Evolutionary conservation across 2,329 filamentous ascomycete genomes (phyloP), one percentile per base, ranked within the genome.

Genomic region (Fusarium sp.): DNA sequence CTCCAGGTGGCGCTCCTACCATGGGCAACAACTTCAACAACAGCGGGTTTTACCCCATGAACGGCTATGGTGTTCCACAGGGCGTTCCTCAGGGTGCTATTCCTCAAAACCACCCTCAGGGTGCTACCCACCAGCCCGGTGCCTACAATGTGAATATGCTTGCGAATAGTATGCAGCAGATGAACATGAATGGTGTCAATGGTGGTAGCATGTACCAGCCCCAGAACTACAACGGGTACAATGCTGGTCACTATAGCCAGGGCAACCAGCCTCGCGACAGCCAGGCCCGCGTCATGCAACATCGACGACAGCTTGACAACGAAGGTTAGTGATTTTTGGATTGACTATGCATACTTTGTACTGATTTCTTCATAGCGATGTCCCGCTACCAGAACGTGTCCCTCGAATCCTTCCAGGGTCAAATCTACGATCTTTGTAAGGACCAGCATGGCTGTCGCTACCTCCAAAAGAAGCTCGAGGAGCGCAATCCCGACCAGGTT

Each of bases 361-460:
- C 81, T 84, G 74, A 84, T 24, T 44, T 12, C 18, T 41, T 16
- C 54, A 59, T 27, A 90, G 88, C 84, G 72, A 92, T 92, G 84
- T 92, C 91, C 75, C 92, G 94, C 65, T 98, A 93, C 82, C 89
- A 92, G 73, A 95, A 96, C 78, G 88, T 93, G 77, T 89, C 93
- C 16, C 85, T 98, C 24, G 93, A 97, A 78, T 88, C 91, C 34
- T 91, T 96, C 75, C 86, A 87, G 38, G 93, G 94, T 51, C 91
- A 94, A 75, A 93, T 99, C 75, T 97, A 97, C 80, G 87, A 90
- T 53, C 85, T 98, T 38, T 98, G 95, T 87, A 98, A 98, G 82
- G 96, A 99, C 77, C 96, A 99, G 82, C 94, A 99, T 80, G 96
- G 96, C 63, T 99, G 96, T 77, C 92, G 96, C 63, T 99, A 96